These are phyloP conservation scores for Trypanosoma brucei DNA, from an alignment of 208 protist species.

Conservation along the genomic window DNA sequence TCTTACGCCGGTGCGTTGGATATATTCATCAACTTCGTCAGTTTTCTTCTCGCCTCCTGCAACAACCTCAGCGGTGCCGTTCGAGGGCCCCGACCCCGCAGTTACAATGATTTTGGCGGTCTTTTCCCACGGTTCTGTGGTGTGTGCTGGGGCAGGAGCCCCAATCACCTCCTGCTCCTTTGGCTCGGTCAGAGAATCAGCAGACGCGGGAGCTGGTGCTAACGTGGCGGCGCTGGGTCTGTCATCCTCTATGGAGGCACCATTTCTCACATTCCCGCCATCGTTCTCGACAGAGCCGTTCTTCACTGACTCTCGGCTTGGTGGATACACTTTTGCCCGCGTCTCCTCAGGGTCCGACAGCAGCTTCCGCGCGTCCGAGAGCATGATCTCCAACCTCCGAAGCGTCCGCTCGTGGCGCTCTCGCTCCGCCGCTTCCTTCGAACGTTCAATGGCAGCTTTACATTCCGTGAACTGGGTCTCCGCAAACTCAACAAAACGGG, in stretches of 20 bases:
- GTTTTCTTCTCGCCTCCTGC: constrained; percentile 35
- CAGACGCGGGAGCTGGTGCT: neutral
- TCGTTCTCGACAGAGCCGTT: neutral
- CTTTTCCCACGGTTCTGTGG: constrained; percentile 7
- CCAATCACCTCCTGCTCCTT: too few relatives aligned
- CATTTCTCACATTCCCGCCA: too few relatives aligned
- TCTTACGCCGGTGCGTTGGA: constrained; percentile 9
- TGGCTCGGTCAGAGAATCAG: too few relatives aligned
- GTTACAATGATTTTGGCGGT: constrained; percentile 19
- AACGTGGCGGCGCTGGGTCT: neutral
- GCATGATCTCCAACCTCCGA: constrained; percentile 38
- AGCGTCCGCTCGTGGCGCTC: constrained; percentile 20
- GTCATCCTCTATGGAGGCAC: neutral
- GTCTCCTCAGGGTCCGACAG: constrained; percentile 26
- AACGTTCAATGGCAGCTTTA: constrained; percentile 22
- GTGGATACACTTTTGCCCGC: constrained; percentile 38
- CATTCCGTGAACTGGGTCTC: constrained; percentile 50
- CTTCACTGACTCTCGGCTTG: neutral
- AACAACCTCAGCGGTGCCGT: constrained; percentile 34
- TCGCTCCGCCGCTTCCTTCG: constrained; percentile 25
- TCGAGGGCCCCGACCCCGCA: constrained; percentile 21
- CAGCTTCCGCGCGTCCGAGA: constrained; percentile 39
- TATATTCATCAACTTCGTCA: constrained; percentile 56
- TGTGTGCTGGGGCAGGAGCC: neutral
- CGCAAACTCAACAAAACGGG: constrained; percentile 71